phyloP scores from a whole-genome alignment of 208 protist genomes.

The Endotrypanum monterogeii region DNA sequence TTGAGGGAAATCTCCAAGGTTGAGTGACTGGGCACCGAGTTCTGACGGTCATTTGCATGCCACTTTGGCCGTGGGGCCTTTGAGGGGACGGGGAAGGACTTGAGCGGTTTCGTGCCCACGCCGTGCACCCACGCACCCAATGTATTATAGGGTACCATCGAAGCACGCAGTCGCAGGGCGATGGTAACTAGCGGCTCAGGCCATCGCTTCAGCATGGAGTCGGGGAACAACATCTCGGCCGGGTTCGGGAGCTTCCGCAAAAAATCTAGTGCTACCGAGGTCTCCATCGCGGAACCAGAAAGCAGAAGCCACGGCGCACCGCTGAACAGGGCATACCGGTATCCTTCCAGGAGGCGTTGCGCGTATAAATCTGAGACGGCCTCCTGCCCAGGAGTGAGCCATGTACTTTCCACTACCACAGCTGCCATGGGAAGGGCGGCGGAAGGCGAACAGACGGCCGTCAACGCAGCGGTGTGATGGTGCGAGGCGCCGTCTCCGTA shows the following conservation, averaged over 20 bases:
- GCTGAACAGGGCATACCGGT: slow-evolving; percentile 56
- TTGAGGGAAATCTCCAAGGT: slow-evolving; percentile 10
- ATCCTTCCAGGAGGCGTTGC: slow-evolving; percentile 46
- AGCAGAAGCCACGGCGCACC: slow-evolving; percentile 73
- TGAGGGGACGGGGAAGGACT: neutral
- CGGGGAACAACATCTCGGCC: slow-evolving; percentile 16
- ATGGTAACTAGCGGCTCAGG: slow-evolving; percentile 1
- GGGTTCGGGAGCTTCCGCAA: slow-evolving; percentile 20
- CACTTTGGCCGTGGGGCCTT: neutral
- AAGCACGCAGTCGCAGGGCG: slow-evolving; percentile 13
- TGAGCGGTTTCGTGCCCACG: slow-evolving; percentile 5
- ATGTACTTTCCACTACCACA: slow-evolving; percentile 40
- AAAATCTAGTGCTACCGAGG: slow-evolving; percentile 28
- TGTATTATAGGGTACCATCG: slow-evolving; percentile 16
- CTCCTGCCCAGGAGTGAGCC: slow-evolving; percentile 27
- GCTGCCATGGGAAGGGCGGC: slow-evolving; percentile 26
- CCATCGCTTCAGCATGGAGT: slow-evolving; percentile 2
- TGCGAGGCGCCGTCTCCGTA: neutral
- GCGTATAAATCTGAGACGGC: slow-evolving; percentile 29
- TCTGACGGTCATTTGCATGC: too few relatives aligned
- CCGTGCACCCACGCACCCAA: slow-evolving; percentile 29
- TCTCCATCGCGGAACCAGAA: slow-evolving; percentile 28
- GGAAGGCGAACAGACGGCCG: neutral
- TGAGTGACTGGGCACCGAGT: neutral
- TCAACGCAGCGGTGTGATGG: neutral